Base-by-base conservation (phyloP, 179 eudicot genomes). In the Heliamphora pulchella region DNA sequence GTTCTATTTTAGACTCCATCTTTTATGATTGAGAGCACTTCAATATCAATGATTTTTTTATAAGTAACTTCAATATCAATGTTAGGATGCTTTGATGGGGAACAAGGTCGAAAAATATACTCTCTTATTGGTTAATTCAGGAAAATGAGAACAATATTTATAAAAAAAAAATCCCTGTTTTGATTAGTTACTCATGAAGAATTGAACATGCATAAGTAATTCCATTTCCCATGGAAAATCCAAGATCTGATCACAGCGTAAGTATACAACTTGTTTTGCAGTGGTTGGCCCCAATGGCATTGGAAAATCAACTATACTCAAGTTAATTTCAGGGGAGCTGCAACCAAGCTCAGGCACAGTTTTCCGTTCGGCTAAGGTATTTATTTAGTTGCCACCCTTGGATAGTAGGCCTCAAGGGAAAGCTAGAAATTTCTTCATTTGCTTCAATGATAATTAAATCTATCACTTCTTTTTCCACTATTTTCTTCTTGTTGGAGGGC, bases 281-380 rank as follows among this genome's bases (percentile, higher is more conserved):
- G 99, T 96, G 99, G 99, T 96, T 85, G 99, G 99, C 62, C 92
- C 99, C 57, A 96, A 96, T 91, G 99, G 98, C 11, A 96, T 94
- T 82, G 98, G 99, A 58, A 96, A 96, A 84, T 94, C 99, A 74
- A 96, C 99, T 17, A 96, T 96, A 85, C 98, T 96, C 80, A 96
- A 94, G 81, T 83, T 96, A 72, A 96, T 96, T 84, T 82, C 99
- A 20, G 99, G 99, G 81, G 99, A 96, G 64, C 89, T 96, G 84
- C 98, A 96, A 83, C 99, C 99, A 53, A 96, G 89, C 89, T 94
- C 99, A 20, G 99, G 99, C 81, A 94, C 99, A 77, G 96, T 96
- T 79, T 94, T 92, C 87, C 93, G 98, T 46, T 96, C 98, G 15
- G 94, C 99, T 41, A 96, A 96, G 98, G 99, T 96, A 85, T 59